Conservation (phyloP, 345 rosid genomes). For the Acer saccharum region DNA sequence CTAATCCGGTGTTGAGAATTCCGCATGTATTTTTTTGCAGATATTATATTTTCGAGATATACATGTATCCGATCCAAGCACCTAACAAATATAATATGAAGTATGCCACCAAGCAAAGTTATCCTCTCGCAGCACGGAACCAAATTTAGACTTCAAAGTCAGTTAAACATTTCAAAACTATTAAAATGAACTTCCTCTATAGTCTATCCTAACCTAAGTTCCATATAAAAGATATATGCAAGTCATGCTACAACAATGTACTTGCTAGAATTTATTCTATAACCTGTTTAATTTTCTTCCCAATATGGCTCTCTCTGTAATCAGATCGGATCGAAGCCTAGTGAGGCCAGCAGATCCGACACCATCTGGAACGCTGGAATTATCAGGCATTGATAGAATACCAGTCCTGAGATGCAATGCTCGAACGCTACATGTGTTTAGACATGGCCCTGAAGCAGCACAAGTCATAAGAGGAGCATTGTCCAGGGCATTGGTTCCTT, state of each 20-base stretch:
- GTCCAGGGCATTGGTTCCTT: constrained; percentile 58
- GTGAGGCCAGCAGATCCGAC: constrained; percentile 42
- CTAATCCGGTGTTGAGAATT: too few species aligned
- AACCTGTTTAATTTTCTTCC: not conserved
- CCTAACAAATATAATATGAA: not conserved
- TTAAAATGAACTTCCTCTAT: not conserved
- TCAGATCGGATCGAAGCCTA: constrained; percentile 35
- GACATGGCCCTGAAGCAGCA: constrained; percentile 44
- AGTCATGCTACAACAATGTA: not conserved
- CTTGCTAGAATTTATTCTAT: not conserved
- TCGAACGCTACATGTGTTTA: constrained; percentile 51
- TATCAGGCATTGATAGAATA: constrained; percentile 52
- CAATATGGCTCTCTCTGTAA: constrained; percentile 42
- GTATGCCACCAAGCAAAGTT: not conserved
- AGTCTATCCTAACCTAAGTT: not conserved
- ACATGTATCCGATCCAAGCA: too few species aligned
- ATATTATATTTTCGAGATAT: too few species aligned
- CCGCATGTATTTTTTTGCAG: too few species aligned
- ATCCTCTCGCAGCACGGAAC: constrained; percentile 16
- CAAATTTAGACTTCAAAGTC: constrained; percentile 22
- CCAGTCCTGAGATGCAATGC: constrained; percentile 55
- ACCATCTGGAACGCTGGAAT: constrained; percentile 36
- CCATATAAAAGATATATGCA: constrained; percentile 11
- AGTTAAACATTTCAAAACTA: constrained; percentile 6
- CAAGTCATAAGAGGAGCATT: constrained; percentile 45